Evolutionary conservation across 176 grass and related monocot genomes (phyloP).

Genomic region (Aegilops sharonensis): DNA sequence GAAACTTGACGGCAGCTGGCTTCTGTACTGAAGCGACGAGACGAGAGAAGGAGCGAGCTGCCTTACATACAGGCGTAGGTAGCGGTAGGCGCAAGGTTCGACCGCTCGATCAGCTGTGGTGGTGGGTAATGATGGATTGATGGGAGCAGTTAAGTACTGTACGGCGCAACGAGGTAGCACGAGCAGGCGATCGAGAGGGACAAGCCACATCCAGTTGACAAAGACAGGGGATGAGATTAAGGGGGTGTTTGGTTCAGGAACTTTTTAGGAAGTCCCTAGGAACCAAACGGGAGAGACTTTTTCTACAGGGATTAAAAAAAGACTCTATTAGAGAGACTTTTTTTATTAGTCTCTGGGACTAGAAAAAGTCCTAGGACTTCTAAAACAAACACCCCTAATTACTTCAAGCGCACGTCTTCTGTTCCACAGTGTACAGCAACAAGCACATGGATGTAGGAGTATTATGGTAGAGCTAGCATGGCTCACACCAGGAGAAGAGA

Average conservation of each 20-base stretch:
- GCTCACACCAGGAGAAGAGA: not conserved
- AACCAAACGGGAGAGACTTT: no score
- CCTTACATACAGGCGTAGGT: not conserved
- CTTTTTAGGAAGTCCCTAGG: no score
- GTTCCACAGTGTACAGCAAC: not conserved
- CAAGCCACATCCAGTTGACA: slow-evolving; percentile 28
- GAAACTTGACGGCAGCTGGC: not conserved
- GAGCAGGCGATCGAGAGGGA: not conserved
- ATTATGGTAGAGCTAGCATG: not conserved
- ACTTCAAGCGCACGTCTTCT: slow-evolving; percentile 69
- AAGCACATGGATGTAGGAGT: slow-evolving; percentile 24
- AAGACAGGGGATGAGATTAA: slow-evolving; percentile 24
- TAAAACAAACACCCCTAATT: no score
- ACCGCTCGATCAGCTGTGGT: not conserved
- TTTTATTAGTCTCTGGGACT: no score
- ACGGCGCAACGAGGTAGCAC: not conserved
- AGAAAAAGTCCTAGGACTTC: no score
- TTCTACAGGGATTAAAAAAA: no score
- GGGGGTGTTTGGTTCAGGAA: no score
- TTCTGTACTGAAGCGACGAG: not conserved
- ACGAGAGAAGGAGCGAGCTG: not conserved
- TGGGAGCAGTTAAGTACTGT: slow-evolving; percentile 31
- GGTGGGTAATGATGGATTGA: not conserved
- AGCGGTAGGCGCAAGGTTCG: not conserved
- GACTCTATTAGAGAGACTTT: no score